Base-by-base conservation (phyloP, 208 protist species). In the Leishmania braziliensis region DNA sequence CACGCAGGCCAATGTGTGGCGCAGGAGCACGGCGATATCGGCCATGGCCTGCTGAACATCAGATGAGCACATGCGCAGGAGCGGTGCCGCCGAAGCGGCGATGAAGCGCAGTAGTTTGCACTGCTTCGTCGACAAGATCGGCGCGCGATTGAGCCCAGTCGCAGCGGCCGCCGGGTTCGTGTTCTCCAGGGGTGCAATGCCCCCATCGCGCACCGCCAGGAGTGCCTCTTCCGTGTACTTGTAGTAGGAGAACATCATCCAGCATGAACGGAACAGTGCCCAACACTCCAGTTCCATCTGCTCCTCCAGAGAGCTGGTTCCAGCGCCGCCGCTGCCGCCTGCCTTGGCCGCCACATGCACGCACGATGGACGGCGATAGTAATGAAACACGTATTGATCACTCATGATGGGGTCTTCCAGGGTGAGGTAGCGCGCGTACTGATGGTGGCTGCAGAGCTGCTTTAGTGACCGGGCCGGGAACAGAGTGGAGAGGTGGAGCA, bases 231-330 rank as follows among this genome's bases (percentile, higher is more conserved):
- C 75, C 23, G 90, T 92, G 77, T 94, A 92, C 51, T 89, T 87
- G 85, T 97, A 97, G 87, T 94, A 90, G 36, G 89, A 88, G 23
- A 95, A 73, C 86, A 97, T 89, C 72, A 97, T 80, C 94, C 94
- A 97, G 51, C 82, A 94, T 10, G 92, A 89, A 77, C 92, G 94
- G 83, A 97, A 93, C 62, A 88, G 82, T 5, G 79, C 72, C 74
- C 89, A 80, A 20, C 83, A 78, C 75, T 87, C 79, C 48, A 75
- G 63, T 29, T 83, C 79, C 80, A 82, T 82, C 63, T 81, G n/a
- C 43, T 87, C 78, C 62, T 80, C 84, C 4, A 76, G 65, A 46
- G 82, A 77, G 63, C 43, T 39, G 33, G 76, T 77, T 16, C 26
- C 74, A n/a, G 29, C 72, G 23, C 72, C 72, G 54, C 29, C 29